phyloP scores from a whole-genome alignment of 495 filamentous ascomycete genomes.

The Pseudoneurospora amorphoporcata region DNA sequence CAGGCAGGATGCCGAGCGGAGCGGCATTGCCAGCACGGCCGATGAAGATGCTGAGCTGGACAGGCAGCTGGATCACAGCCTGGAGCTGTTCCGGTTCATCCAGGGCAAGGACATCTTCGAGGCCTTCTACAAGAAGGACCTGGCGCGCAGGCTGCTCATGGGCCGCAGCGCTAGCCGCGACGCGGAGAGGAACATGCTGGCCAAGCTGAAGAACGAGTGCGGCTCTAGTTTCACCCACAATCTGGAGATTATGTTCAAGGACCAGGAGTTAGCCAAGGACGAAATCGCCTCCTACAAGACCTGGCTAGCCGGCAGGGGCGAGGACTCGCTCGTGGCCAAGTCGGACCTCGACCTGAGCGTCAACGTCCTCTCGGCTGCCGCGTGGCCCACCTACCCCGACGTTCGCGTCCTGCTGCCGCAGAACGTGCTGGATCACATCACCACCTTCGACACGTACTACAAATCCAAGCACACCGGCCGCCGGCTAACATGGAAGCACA shows the following conservation, averaged over 20 bases:
- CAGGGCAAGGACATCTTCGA: constrained; percentile 97
- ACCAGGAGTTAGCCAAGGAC: constrained; percentile 81
- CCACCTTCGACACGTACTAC: constrained; percentile 73
- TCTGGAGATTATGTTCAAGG: constrained; percentile 97
- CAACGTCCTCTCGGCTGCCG: constrained; percentile 71
- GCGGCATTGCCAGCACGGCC: constrained; percentile 44
- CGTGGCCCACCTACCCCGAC: constrained; percentile 90
- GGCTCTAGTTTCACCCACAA: constrained; percentile 92
- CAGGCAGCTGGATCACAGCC: constrained; percentile 76
- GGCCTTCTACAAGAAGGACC: constrained; percentile 96
- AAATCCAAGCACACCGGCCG: constrained; percentile 76
- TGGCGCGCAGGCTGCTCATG: constrained; percentile 82
- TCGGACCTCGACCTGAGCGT: constrained; percentile 68
- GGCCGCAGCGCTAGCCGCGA: constrained; percentile 85
- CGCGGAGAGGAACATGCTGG: constrained; percentile 89
- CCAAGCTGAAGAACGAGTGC: constrained; percentile 85
- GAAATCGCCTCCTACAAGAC: constrained; percentile 69
- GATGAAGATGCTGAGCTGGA: constrained; percentile 89
- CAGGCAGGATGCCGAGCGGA: constrained; percentile 40
- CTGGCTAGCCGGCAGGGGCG: constrained; percentile 32
- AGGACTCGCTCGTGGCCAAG: constrained; percentile 31
- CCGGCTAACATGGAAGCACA: constrained; percentile 84
- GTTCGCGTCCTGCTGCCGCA: constrained; percentile 63
- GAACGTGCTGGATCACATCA: constrained; percentile 56
- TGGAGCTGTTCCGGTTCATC: constrained; percentile 94